Evolutionary conservation across 179 eudicot species (phyloP).

Genomic region (Silene noctiflora): DNA sequence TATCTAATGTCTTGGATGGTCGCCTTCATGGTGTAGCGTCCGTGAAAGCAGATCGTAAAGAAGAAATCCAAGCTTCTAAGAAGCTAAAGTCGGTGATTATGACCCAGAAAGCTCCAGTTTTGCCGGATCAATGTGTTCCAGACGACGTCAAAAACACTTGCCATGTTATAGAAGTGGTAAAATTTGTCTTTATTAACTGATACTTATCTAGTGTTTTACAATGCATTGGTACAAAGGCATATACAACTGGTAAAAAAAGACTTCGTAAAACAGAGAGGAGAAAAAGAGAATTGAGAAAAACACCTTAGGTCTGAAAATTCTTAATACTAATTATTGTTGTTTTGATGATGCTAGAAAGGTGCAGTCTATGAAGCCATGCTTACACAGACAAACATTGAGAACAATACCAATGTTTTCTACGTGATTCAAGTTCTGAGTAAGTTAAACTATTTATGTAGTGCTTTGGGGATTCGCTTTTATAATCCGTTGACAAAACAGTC

Average conservation of each 20-base stretch:
- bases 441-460: slow-evolving; percentile 5
- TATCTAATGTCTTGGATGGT: not conserved
- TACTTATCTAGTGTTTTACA: not conserved
- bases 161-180: slow-evolving; percentile 77
- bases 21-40: slow-evolving; percentile 5
- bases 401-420: slow-evolving; percentile 82
- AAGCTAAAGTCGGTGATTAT: slow-evolving; percentile 54
- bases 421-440: slow-evolving; percentile 76
- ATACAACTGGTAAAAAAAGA: not conserved
- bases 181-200: not conserved
- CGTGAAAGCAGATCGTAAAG: not conserved
- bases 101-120: slow-evolving; percentile 71
- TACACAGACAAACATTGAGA: slow-evolving; percentile 89
- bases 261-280: not conserved
- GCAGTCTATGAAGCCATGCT: slow-evolving; percentile 86
- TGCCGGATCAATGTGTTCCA: slow-evolving; percentile 71
- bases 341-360: slow-evolving; percentile 47
- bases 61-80: slow-evolving; percentile 21
- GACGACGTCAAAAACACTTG: slow-evolving; percentile 54
- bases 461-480: not conserved
- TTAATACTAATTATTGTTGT: not conserved
- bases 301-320: not conserved
- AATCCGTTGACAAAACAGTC: not conserved
- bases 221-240: not conserved
- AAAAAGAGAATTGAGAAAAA: not conserved